Evolutionary conservation across 495 filamentous ascomycete species (phyloP).

Genomic region (Penicillium cataractarum): DNA sequence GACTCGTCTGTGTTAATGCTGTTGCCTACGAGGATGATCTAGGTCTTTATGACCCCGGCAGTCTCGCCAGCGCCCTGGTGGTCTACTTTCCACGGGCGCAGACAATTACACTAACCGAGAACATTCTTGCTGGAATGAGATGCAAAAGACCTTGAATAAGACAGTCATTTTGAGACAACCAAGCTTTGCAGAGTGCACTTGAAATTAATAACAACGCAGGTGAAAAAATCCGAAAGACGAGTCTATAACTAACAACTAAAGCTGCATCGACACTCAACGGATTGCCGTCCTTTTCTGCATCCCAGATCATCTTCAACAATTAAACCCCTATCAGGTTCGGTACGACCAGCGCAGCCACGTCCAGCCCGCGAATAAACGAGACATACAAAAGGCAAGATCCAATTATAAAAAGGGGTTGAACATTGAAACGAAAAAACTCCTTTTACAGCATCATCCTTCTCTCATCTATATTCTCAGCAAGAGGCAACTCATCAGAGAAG

Average conservation of each 20-base stretch:
- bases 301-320: neutral
- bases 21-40: neutral
- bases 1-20: neutral
- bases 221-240: neutral
- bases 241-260: neutral
- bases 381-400: neutral
- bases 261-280: neutral
- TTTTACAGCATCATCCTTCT: constrained; percentile 5
- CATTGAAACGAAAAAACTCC: neutral
- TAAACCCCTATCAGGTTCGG: neutral
- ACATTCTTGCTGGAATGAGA: neutral
- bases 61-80: neutral
- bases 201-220: neutral
- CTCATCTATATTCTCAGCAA: constrained; percentile 6
- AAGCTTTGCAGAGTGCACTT: neutral
- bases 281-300: neutral
- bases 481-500: neutral
- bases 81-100: neutral
- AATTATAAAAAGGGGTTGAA: neutral
- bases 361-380: neutral
- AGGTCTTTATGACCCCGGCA: neutral
- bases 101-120: neutral
- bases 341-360: neutral
- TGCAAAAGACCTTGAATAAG: neutral
- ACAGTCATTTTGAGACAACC: neutral